Evolutionary conservation across 176 grass and related monocot species (phyloP).

Genomic region (Themeda triandra): DNA sequence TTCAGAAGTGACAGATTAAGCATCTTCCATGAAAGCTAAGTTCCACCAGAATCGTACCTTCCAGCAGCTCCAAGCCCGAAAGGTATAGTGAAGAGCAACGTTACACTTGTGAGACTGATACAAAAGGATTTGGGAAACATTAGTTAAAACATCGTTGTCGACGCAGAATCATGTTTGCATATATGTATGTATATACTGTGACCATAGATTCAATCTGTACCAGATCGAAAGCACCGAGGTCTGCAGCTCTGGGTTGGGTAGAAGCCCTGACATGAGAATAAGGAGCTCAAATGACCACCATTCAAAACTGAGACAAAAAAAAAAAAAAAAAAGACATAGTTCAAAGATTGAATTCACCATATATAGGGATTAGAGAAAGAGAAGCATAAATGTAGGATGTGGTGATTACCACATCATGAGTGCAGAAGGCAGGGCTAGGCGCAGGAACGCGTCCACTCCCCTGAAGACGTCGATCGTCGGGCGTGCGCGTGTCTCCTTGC

Average conservation of each 20-base stretch:
- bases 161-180: conserved; percentile 3
- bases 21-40: not conserved
- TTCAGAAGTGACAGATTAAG: not conserved
- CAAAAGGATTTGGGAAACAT: not conserved
- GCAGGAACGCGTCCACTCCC: conserved; percentile 56
- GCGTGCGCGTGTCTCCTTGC: conserved; percentile 46
- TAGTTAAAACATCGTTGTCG: not conserved
- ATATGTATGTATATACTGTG: not conserved
- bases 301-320: conserved; percentile 48
- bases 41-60: conserved; percentile 48
- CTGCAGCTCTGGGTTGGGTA: conserved; percentile 79
- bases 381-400: not conserved
- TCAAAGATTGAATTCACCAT: not conserved
- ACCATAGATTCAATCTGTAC: conserved; percentile 33
- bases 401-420: conserved; percentile 71
- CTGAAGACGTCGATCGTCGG: conserved; percentile 47
- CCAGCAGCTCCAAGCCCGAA: conserved; percentile 72
- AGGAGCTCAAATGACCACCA: conserved; percentile 95
- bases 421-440: conserved; percentile 71
- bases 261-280: conserved; percentile 73
- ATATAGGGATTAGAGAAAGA: not conserved
- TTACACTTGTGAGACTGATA: conserved; percentile 66
- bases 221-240: conserved; percentile 90
- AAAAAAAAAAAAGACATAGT: no score
- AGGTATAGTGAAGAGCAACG: conserved; percentile 56